Conservation (phyloP, 306 rosid genomes). For the Inga oerstediana region DNA sequence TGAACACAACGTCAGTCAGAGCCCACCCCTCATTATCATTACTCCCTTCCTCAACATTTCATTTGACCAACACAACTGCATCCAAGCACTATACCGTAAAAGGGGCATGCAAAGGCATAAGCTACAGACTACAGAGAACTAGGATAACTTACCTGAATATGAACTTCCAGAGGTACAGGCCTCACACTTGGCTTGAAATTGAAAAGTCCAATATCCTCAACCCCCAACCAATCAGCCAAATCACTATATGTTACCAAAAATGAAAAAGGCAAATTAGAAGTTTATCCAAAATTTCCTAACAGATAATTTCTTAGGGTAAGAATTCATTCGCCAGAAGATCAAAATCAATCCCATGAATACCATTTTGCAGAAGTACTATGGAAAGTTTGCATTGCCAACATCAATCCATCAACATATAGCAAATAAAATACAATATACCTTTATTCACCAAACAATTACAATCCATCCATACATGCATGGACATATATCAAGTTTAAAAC, state of each 20-base stretch:
- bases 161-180: constrained; percentile 97
- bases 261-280: constrained; percentile 7
- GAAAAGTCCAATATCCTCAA: constrained; percentile 90
- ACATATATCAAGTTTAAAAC: neutral
- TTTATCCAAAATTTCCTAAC: constrained; percentile 18
- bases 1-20: neutral
- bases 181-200: constrained; percentile 99
- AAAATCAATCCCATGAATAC: neutral
- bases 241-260: constrained; percentile 52
- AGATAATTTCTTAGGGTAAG: neutral
- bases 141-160: constrained; percentile 84
- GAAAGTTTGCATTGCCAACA: neutral
- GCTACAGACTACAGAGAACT: constrained; percentile 34
- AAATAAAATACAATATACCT: neutral
- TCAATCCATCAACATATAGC: neutral
- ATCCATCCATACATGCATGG: neutral
- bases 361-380: neutral
- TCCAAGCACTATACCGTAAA: constrained; percentile 6
- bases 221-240: constrained; percentile 98
- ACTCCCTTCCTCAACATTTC: neutral
- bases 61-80: constrained; percentile 13
- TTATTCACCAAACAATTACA: neutral
- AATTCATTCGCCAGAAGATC: neutral
- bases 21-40: constrained; percentile 9
- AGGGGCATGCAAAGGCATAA: constrained; percentile 4